Conservation (phyloP, 1,284 basidiomycete genomes). For the Wolfiporia cocos region DNA sequence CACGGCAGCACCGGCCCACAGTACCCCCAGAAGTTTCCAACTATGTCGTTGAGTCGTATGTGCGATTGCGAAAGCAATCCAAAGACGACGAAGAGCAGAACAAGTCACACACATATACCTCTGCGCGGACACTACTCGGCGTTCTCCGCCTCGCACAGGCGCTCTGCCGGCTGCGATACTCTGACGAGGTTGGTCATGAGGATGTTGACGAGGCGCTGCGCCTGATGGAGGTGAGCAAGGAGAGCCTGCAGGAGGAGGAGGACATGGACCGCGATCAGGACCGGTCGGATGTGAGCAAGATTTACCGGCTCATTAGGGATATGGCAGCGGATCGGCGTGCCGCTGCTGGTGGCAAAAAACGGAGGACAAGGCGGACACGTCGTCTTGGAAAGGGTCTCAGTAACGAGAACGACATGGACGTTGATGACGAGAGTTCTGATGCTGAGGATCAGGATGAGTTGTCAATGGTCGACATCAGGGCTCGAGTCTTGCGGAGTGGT, state of each 20-base stretch:
- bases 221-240: constrained; percentile 95
- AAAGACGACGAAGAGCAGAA: constrained; percentile 90
- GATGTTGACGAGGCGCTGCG: constrained; percentile 98
- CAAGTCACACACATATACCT: constrained; percentile 91
- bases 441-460: constrained; percentile 65
- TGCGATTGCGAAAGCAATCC: constrained; percentile 87
- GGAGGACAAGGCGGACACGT: constrained; percentile 33
- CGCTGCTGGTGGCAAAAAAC: constrained; percentile 29
- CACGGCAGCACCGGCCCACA: constrained; percentile 84
- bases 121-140: constrained; percentile 93
- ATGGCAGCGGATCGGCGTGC: constrained; percentile 52
- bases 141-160: constrained; percentile 94
- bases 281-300: constrained; percentile 73
- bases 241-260: constrained; percentile 78
- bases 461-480: constrained; percentile 79
- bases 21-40: constrained; percentile 85
- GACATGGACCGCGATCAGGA: constrained; percentile 63
- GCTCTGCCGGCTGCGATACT: constrained; percentile 85
- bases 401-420: constrained; percentile 55
- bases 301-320: constrained; percentile 86
- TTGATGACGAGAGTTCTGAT: constrained; percentile 35
- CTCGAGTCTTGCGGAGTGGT: constrained; percentile 78
- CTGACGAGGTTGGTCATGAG: constrained; percentile 70
- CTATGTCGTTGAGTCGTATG: constrained; percentile 95
- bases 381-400: constrained; percentile 62